These are phyloP conservation scores for Pseudozyma pruni DNA, from an alignment of 1,284 basidiomycete species.

Conservation along the genomic window DNA sequence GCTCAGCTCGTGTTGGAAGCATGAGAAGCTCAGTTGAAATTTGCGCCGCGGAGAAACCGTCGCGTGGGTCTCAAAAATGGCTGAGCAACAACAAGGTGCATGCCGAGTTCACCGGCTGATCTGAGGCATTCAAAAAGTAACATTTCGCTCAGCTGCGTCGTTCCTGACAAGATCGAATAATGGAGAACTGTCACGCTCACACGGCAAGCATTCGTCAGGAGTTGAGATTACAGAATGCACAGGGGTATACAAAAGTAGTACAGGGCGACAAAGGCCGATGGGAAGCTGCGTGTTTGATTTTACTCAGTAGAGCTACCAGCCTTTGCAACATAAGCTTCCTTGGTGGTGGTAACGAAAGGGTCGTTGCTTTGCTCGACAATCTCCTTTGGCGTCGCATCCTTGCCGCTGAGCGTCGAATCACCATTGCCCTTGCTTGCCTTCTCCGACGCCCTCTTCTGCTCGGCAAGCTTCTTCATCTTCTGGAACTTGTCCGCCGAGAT, in stretches of 20 bases:
- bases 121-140: too few relatives aligned
- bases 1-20: background rate
- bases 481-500: slow-evolving; percentile 71
- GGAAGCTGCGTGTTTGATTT: too few relatives aligned
- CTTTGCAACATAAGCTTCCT: slow-evolving; percentile 41
- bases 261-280: slow-evolving; percentile 13
- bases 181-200: too few relatives aligned
- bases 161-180: too few relatives aligned
- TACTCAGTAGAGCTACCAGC: slow-evolving; percentile 42
- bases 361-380: slow-evolving; percentile 28
- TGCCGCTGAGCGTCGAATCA: background rate
- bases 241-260: slow-evolving; percentile 5
- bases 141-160: too few relatives aligned
- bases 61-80: slow-evolving; percentile 1
- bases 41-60: slow-evolving; percentile 2
- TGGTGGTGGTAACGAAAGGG: slow-evolving; percentile 42
- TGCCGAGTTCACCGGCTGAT: too few relatives aligned
- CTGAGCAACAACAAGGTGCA: background rate
- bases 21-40: slow-evolving; percentile 14
- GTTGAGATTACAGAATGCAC: too few relatives aligned
- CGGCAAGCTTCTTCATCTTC: slow-evolving; percentile 50
- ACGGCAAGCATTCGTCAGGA: too few relatives aligned
- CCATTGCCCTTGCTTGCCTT: slow-evolving; percentile 9
- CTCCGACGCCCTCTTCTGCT: slow-evolving; percentile 28
- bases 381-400: slow-evolving; percentile 33